Conservation (phyloP, 768 basidiomycete genomes). For the Lactarius psammicola region DNA sequence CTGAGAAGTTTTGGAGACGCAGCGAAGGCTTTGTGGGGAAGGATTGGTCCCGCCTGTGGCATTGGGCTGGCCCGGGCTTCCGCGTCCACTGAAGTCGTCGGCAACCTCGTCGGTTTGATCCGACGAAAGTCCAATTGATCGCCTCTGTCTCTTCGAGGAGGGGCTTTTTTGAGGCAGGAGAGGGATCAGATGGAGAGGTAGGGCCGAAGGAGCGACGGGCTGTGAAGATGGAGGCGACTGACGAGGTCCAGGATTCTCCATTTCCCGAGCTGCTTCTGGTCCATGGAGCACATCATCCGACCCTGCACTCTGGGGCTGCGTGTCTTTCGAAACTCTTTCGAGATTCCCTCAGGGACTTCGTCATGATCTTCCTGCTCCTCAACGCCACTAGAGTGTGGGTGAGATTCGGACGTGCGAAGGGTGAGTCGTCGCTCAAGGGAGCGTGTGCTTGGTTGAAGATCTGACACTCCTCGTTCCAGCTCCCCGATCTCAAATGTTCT, state of each 20-base stretch:
- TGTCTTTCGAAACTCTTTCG: background rate
- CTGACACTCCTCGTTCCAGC: slow-evolving; percentile 8
- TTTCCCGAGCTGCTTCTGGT: background rate
- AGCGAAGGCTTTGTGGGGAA: background rate
- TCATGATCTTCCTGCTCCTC: slow-evolving; percentile 1
- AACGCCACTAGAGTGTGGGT: background rate
- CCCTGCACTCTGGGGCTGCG: background rate
- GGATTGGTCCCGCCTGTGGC: background rate
- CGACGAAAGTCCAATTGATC: background rate
- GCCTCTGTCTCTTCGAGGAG: background rate
- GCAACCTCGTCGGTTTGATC: background rate
- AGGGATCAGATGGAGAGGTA: slow-evolving; percentile 9
- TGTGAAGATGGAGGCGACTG: slow-evolving; percentile 1
- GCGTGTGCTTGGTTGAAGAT: background rate
- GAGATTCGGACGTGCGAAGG: background rate
- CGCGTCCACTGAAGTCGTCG: background rate
- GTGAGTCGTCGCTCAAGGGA: background rate
- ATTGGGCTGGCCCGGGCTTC: background rate
- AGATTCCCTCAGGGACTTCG: background rate
- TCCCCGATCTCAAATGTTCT: slow-evolving; percentile 2
- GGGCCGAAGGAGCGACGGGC: background rate
- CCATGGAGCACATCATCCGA: background rate
- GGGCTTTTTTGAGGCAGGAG: background rate
- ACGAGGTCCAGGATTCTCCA: background rate
- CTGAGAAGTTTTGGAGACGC: background rate